phyloP scores from a whole-genome alignment of 2,329 filamentous ascomycete genomes.

The Alternaria sp. region DNA sequence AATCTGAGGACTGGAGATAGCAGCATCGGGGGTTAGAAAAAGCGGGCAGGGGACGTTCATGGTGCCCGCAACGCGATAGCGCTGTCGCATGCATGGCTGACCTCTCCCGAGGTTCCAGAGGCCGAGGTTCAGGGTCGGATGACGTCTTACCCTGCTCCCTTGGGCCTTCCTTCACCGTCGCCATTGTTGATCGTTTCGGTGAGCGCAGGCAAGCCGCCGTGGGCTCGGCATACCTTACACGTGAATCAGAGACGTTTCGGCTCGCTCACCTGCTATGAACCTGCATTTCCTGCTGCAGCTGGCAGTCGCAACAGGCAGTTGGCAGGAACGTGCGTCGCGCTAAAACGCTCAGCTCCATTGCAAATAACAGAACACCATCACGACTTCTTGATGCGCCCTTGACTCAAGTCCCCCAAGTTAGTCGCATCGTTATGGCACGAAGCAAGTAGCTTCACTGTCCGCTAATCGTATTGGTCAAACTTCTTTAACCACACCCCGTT shows the following conservation, averaged over 20 bases:
- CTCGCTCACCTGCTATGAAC: not conserved
- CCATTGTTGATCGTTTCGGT: not conserved
- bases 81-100: constrained; percentile 40
- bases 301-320: constrained; percentile 13
- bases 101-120: constrained; percentile 47
- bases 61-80: constrained; percentile 34
- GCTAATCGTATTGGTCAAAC: not conserved
- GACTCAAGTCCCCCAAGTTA: not conserved
- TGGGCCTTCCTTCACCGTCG: constrained; percentile 4
- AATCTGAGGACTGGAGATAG: constrained; percentile 12
- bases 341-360: constrained; percentile 28
- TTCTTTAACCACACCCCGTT: not conserved
- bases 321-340: constrained; percentile 32
- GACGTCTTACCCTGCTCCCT: constrained; percentile 12
- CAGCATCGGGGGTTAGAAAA: constrained; percentile 17
- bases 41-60: constrained; percentile 28
- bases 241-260: not conserved
- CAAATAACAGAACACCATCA: constrained; percentile 18
- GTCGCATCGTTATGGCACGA: constrained; percentile 12
- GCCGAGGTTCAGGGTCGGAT: constrained; percentile 41
- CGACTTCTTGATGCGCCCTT: not conserved
- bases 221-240: not conserved
- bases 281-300: not conserved
- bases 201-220: not conserved
- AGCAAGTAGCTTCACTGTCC: constrained; percentile 9